Percentiles rank a stretch among this genome's conserved stretches.
Evolutionary conservation across 2,329 filamentous ascomycete species (phyloP).

Genomic region (Fusarium bulbicola): DNA sequence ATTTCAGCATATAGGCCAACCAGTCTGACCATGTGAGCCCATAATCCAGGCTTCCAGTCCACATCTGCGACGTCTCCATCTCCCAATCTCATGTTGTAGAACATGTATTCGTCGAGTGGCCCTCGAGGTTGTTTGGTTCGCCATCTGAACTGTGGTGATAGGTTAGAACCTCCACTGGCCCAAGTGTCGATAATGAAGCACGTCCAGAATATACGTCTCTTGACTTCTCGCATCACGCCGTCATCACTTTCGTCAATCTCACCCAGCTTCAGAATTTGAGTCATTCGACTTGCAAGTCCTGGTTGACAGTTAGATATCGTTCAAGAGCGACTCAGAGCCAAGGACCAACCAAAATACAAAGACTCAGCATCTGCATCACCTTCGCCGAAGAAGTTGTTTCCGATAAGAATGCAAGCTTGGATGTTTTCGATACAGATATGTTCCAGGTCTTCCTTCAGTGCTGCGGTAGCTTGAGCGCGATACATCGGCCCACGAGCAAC

Average conservation of each 20-base stretch:
- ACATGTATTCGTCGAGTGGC: slow-evolving; percentile 45
- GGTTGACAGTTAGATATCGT: neutral
- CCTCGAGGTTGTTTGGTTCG: slow-evolving; percentile 20
- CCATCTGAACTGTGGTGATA: slow-evolving; percentile 41
- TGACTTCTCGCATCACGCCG: slow-evolving; percentile 42
- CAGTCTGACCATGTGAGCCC: slow-evolving; percentile 46
- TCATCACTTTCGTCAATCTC: slow-evolving; percentile 31
- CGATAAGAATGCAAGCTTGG: slow-evolving; percentile 47
- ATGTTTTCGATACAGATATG: slow-evolving; percentile 47
- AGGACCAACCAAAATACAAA: slow-evolving; percentile 44
- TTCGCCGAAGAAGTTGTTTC: slow-evolving; percentile 45
- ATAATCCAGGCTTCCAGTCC: slow-evolving; percentile 43
- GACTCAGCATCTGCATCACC: slow-evolving; percentile 45
- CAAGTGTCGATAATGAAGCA: slow-evolving; percentile 48
- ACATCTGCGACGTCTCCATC: slow-evolving; percentile 28
- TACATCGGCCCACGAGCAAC: slow-evolving; percentile 31
- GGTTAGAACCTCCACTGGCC: slow-evolving; percentile 45
- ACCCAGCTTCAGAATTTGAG: slow-evolving; percentile 45
- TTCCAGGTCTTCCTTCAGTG: slow-evolving; percentile 45
- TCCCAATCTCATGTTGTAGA: slow-evolving; percentile 36
- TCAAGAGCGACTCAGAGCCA: fast-evolving
- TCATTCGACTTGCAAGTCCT: slow-evolving; percentile 47
- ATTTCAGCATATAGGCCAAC: slow-evolving; percentile 47
- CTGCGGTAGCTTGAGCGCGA: slow-evolving; percentile 18
- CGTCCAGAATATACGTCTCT: slow-evolving; percentile 47